Percentiles rank a stretch among this genome's conserved stretches.
Conservation (phyloP, 78 protist species). For the Dictyostelium brefeldianum region DNA sequence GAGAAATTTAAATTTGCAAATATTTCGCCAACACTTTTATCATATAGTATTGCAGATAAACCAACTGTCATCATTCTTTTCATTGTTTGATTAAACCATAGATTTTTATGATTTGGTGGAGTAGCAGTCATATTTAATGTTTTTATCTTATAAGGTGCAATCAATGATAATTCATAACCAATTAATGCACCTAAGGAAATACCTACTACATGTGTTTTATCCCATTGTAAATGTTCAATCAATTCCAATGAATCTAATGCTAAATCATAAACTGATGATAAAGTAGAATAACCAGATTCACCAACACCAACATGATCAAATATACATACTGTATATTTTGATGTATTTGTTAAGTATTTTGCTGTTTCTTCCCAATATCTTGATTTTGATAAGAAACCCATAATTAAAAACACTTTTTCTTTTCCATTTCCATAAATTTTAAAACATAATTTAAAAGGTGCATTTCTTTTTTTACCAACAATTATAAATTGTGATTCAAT, state of each 20-base stretch:
- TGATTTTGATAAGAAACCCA: background rate
- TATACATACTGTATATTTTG: background rate
- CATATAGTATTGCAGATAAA: too few species aligned
- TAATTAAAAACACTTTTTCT: background rate
- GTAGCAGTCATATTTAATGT: background rate
- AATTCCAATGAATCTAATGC: background rate
- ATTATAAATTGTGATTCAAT: background rate
- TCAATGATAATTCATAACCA: background rate
- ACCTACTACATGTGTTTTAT: background rate
- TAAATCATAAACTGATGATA: background rate
- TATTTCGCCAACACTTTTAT: too few species aligned
- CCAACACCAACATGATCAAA: background rate
- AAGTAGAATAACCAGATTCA: background rate
- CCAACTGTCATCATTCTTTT: too few species aligned
- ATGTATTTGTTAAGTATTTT: background rate
- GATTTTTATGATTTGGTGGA: too few species aligned
- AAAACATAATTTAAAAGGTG: background rate
- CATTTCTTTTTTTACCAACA: background rate
- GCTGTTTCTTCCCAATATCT: background rate
- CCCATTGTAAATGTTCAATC: background rate
- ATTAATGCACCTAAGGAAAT: background rate
- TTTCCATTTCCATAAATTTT: background rate
- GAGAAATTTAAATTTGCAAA: too few species aligned
- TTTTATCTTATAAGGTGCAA: background rate
- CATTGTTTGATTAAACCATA: too few species aligned